Evolutionary conservation across 208 protist genomes (phyloP).

Genomic region (Tetramitus jugosus): DNA sequence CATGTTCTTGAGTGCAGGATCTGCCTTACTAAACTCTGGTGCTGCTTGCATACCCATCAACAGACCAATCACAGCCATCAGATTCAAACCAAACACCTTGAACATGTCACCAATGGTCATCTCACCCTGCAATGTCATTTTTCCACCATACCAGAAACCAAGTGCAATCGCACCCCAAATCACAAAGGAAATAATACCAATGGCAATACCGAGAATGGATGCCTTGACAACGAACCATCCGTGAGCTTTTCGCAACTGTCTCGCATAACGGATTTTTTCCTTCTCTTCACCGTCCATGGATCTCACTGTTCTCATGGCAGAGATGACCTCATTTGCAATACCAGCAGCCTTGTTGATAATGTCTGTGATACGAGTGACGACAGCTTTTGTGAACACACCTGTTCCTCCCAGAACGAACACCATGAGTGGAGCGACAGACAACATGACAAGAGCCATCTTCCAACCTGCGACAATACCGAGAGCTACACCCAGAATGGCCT

Average conservation of each 20-base stretch:
- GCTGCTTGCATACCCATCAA: neutral
- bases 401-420: neutral
- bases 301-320: neutral
- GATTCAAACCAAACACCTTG: neutral
- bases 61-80: slow-evolving; percentile 1
- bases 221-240: neutral
- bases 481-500: neutral
- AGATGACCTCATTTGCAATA: neutral
- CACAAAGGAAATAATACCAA: neutral
- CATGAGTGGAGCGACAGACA: no score
- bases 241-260: neutral
- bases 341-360: neutral
- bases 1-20: neutral
- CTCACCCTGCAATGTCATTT: neutral
- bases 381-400: neutral
- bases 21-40: neutral
- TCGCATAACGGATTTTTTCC: neutral
- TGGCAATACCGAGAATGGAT: neutral
- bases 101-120: neutral
- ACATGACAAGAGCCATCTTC: neutral
- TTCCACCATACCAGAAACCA: neutral
- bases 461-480: neutral
- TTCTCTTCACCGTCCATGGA: no score
- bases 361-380: neutral
- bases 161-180: slow-evolving; percentile 1